Evolutionary conservation across 2,329 filamentous ascomycete genomes (phyloP), one percentile per base, ranked within the genome.

Genomic region (Paecilomyces fulvus): DNA sequence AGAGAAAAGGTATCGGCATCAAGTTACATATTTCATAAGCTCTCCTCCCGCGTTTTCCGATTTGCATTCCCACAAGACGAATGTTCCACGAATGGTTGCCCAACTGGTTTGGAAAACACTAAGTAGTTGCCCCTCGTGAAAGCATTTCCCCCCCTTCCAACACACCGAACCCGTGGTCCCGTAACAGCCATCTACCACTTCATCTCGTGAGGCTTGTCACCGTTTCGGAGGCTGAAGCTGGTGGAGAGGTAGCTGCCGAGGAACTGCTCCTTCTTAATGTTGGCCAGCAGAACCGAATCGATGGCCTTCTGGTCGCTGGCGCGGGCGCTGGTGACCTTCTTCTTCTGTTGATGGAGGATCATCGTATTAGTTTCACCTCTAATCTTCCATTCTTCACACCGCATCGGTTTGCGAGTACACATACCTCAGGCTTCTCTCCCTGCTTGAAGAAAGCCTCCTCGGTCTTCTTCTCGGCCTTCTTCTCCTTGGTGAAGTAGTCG

Each of bases 381-480:
- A 7, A 43, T 17, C n/a, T n/a, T 43, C n/a, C 14, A 51, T 53
- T 31, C 54, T 10, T 51, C 25, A 14, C 31, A 54, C 56, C 43
- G 25, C 43, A 51, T 52, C 23, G 49, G 30, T 21, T 14, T 53
- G 8, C 33, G 20, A 12, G 20, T 33, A 59, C 58, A 70, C 89
- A 67, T 85, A 96, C 91, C 90, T 96, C 84, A 76, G 90, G 83
- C 87, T 95, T 95, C 87, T 96, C 92, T 79, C 92, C 83, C 85
- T 96, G 91, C 86, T 94, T 92, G 88, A 97, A 96, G 87, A 99
- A 99, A 77, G 92, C 90, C 77, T 96, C 92, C 85, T 99, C 92
- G 72, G 89, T 88, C 89, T 96, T 96, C 83, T 96, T 90, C 80
- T 91, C 86, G 72, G 82, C 76, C 70, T 79, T 81, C 87, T 96